Conservation (phyloP, 2,329 filamentous ascomycete genomes). For the Pseudogymnoascus sp. region DNA sequence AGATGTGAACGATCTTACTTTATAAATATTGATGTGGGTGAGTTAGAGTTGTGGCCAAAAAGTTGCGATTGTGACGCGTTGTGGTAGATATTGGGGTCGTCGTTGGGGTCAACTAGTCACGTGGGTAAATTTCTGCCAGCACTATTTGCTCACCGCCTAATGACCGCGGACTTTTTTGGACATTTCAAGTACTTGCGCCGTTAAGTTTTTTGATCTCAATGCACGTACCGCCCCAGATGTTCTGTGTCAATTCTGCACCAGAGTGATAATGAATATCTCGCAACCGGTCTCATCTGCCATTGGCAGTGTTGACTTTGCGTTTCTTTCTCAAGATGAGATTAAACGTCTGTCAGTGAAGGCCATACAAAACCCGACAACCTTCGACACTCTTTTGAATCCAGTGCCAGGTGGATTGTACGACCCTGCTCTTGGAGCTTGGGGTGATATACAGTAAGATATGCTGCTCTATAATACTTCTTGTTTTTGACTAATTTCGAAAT, state of each 20-base stretch:
- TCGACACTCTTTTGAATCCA: conserved; percentile 84
- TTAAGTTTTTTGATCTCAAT: conserved; percentile 8
- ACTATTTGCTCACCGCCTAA: conserved; percentile 2
- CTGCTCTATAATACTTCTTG: not conserved
- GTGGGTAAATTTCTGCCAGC: conserved; percentile 5
- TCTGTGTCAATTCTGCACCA: not conserved
- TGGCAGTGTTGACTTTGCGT: conserved; percentile 80
- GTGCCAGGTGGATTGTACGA: conserved; percentile 89
- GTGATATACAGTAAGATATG: conserved; percentile 65
- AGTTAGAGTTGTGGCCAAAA: not conserved
- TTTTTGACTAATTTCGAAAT: conserved; percentile 16
- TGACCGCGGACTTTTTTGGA: conserved; percentile 7
- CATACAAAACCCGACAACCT: conserved; percentile 90
- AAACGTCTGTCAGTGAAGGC: conserved; percentile 83
- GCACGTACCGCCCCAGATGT: conserved; percentile 9
- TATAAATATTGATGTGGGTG: not conserved
- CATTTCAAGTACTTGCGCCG: conserved; percentile 4
- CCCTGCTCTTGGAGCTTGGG: conserved; percentile 81
- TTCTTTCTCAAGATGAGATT: conserved; percentile 76
- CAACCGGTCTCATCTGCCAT: conserved; percentile 80
- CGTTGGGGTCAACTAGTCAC: conserved; percentile 6
- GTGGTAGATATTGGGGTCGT: not conserved
- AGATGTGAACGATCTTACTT: not conserved
- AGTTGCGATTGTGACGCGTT: conserved; percentile 1
- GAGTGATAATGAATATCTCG: conserved; percentile 56